These are phyloP conservation scores for Orobanche coerulescens DNA, from an alignment of 257 asterid species.

Conservation along the genomic window DNA sequence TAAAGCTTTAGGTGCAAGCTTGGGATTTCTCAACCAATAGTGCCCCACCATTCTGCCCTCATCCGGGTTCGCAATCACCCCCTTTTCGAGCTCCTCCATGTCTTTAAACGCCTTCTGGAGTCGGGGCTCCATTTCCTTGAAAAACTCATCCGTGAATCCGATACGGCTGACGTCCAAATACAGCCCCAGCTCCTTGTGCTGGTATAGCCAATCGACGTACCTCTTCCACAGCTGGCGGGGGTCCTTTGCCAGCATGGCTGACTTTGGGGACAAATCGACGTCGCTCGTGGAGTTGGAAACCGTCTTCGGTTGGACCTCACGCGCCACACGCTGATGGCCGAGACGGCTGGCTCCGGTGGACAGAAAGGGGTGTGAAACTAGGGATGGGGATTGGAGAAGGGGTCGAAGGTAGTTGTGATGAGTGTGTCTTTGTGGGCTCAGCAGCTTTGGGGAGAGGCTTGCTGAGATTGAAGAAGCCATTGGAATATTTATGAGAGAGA, in stretches of 20 bases:
- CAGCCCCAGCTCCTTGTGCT: constrained; percentile 88
- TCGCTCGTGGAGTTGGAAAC: constrained; percentile 30
- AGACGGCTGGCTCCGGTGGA: constrained; percentile 8
- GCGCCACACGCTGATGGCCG: constrained; percentile 59
- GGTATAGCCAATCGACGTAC: constrained; percentile 91
- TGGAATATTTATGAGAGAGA: background rate
- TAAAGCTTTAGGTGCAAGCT: constrained; percentile 66
- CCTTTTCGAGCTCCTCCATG: constrained; percentile 86
- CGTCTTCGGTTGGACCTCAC: constrained; percentile 51
- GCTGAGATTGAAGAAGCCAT: constrained; percentile 36
- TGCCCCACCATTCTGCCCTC: constrained; percentile 99
- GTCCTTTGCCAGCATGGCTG: constrained; percentile 41
- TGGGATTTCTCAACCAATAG: constrained; percentile 81
- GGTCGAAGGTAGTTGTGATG: background rate
- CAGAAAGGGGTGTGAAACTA: background rate
- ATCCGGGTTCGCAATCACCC: constrained; percentile 94
- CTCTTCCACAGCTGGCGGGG: constrained; percentile 72
- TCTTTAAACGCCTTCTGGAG: constrained; percentile 62
- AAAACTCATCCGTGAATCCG: constrained; percentile 70
- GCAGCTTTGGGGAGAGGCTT: constrained; percentile 30
- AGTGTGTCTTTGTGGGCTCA: constrained; percentile 9
- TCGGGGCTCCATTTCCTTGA: constrained; percentile 79
- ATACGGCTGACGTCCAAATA: constrained; percentile 88
- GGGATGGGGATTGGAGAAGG: background rate
- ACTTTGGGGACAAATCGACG: constrained; percentile 21